These are phyloP conservation scores for Leccinum olivaceopallidum DNA, from an alignment of 768 basidiomycete genomes.

Conservation along the genomic window DNA sequence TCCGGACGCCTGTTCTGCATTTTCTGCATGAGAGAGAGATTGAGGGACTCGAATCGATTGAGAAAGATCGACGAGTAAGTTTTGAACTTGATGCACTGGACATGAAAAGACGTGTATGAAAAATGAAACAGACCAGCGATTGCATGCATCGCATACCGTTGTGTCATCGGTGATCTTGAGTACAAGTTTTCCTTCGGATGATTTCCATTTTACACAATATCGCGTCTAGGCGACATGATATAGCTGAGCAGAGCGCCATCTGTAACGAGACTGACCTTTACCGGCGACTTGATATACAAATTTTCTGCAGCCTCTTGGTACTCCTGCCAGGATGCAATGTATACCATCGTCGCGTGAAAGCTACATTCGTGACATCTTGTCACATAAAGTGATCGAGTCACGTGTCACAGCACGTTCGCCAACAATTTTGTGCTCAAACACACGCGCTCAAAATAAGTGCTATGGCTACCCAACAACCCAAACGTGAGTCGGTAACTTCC, in stretches of 20 bases:
- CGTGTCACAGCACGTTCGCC: constrained; percentile 10
- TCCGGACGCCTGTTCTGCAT: constrained; percentile 68
- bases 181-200: constrained; percentile 82
- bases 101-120: background rate
- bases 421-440: background rate
- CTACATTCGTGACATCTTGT: constrained; percentile 16
- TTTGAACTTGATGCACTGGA: constrained; percentile 94
- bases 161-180: constrained; percentile 93
- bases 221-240: constrained; percentile 57
- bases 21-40: constrained; percentile 81
- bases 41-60: constrained; percentile 94
- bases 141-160: constrained; percentile 56
- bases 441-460: background rate
- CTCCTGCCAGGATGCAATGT: constrained; percentile 88
- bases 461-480: constrained; percentile 35
- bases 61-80: constrained; percentile 93
- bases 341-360: constrained; percentile 70
- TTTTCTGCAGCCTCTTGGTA: constrained; percentile 88
- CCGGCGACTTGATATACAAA: constrained; percentile 78
- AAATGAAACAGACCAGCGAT: background rate
- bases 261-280: constrained; percentile 50
- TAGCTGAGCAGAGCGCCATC: background rate
- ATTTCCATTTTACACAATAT: constrained; percentile 91
- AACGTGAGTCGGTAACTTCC: constrained; percentile 25
- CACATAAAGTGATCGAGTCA: constrained; percentile 16